These are phyloP conservation scores for Periconia macrospinosa DNA, from an alignment of 2,329 filamentous ascomycete genomes.

Conservation along the genomic window DNA sequence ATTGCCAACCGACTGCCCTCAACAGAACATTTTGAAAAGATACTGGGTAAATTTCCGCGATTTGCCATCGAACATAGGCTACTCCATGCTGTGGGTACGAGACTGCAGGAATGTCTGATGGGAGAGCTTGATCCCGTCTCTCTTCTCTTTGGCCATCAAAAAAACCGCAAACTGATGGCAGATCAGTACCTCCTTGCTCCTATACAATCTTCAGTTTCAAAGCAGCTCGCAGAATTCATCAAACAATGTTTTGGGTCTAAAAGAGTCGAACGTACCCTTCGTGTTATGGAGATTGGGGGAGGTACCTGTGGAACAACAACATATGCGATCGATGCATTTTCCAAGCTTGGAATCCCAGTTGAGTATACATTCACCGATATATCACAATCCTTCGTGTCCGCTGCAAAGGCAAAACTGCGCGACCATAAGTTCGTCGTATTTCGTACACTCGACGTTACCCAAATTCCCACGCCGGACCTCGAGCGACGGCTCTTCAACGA, in stretches of 20 bases:
- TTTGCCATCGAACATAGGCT: neutral
- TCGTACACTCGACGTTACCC: neutral
- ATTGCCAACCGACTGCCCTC: neutral
- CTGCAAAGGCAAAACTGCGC: neutral
- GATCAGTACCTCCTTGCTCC: neutral
- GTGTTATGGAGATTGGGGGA: neutral
- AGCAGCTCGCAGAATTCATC: neutral
- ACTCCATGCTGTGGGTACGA: neutral
- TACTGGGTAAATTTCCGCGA: neutral
- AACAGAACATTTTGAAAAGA: neutral
- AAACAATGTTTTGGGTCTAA: neutral
- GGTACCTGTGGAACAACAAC: neutral
- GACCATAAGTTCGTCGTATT: neutral
- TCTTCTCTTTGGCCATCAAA: neutral
- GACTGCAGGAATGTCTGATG: neutral
- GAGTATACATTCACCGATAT: neutral
- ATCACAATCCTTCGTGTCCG: neutral
- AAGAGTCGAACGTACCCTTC: neutral
- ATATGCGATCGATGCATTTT: neutral
- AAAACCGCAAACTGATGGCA: neutral
- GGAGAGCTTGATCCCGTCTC: neutral
- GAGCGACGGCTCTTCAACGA: conserved; percentile 27
- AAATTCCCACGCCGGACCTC: neutral
- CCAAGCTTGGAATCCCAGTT: neutral
- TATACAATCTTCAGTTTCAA: neutral